Percentiles rank a stretch among this genome's conserved stretches.
phyloP scores from a whole-genome alignment of 495 filamentous ascomycete species.

The Cenococcum geophilum region DNA sequence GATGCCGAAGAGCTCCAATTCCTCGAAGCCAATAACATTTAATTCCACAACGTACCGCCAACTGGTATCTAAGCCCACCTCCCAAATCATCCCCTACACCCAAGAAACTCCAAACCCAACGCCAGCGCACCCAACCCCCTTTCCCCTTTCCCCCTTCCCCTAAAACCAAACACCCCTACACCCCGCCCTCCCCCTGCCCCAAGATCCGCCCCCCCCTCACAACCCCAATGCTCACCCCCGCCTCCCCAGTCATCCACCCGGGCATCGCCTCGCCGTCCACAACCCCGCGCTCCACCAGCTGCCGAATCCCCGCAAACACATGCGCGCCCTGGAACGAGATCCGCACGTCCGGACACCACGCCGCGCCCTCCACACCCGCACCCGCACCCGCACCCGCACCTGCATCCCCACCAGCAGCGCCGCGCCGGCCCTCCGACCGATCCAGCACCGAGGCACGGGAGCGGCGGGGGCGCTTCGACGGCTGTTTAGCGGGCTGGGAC shows the following conservation, averaged over 20 bases:
- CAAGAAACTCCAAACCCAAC: too few species aligned
- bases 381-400: too few species aligned
- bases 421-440: constrained; percentile 28
- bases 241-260: constrained; percentile 87
- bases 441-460: background rate
- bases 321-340: constrained; percentile 67
- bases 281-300: constrained; percentile 66
- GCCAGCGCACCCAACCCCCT: too few species aligned
- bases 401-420: too few species aligned
- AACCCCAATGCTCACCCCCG: constrained; percentile 64
- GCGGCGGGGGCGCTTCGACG: background rate
- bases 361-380: background rate
- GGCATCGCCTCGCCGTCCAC: constrained; percentile 73
- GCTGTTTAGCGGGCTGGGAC: too few species aligned
- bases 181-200: background rate
- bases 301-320: constrained; percentile 73
- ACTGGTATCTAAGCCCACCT: too few species aligned
- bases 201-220: constrained; percentile 55
- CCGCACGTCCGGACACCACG: constrained; percentile 54
- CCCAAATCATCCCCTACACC: too few species aligned
- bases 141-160: too few species aligned
- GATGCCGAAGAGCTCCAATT: too few species aligned
- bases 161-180: too few species aligned
- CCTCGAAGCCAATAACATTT: too few species aligned
- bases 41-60: too few species aligned